Conservation (phyloP, 352 stramenopile genomes). For the Phytophthora fragariae region DNA sequence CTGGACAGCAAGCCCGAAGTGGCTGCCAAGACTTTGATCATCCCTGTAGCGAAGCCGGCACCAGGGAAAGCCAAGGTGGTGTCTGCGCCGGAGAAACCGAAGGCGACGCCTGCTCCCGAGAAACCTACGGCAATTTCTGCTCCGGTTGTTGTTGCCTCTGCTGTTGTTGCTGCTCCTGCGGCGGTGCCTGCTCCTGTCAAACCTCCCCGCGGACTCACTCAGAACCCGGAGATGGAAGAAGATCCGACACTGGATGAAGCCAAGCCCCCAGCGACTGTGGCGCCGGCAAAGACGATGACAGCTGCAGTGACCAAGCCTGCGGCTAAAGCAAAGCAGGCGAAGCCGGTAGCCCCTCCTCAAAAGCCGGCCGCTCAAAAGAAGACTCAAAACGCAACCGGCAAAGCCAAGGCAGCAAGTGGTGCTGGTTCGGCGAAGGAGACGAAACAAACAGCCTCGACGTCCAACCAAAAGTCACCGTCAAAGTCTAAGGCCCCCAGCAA, state of each 20-base stretch:
- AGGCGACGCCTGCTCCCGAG: neutral
- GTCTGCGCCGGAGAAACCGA: neutral
- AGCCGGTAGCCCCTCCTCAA: slow-evolving; percentile 4
- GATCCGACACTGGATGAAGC: neutral
- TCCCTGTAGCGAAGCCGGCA: neutral
- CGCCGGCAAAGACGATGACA: slow-evolving; percentile 5
- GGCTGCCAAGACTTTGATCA: neutral
- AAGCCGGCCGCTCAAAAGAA: slow-evolving; percentile 31
- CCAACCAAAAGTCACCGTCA: slow-evolving; percentile 4
- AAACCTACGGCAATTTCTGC: neutral
- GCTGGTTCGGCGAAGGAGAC: slow-evolving; percentile 12
- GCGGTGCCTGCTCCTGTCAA: neutral
- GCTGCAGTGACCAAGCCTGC: slow-evolving; percentile 12
- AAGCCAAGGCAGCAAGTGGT: slow-evolving; percentile 19
- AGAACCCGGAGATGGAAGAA: slow-evolving; percentile 49
- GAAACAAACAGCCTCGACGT: slow-evolving; percentile 21
- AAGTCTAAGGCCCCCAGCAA: slow-evolving; percentile 20
- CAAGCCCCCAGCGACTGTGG: neutral
- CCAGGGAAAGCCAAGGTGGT: neutral
- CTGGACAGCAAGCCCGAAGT: neutral
- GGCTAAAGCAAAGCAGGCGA: slow-evolving; percentile 24
- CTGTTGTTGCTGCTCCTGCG: neutral
- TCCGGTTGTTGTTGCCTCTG: neutral
- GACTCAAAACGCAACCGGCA: slow-evolving; percentile 23
- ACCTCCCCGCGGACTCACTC: slow-evolving; percentile 14